These are phyloP conservation scores for Picea sitchensis DNA, from an alignment of 75 land plant species.

Conservation along the genomic window DNA sequence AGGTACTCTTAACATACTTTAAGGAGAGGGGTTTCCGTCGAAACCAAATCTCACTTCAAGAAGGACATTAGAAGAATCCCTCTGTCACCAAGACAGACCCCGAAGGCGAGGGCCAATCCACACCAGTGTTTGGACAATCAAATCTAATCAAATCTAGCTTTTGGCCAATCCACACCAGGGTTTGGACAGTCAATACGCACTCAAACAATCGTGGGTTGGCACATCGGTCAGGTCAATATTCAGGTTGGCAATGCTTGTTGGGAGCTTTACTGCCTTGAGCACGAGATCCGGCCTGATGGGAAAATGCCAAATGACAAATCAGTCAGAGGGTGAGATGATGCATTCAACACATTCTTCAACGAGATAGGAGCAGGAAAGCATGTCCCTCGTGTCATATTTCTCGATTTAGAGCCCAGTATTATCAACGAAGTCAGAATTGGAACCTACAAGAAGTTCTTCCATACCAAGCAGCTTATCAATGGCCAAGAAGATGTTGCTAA, in stretches of 20 bases:
- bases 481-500: slow-evolving; percentile 44
- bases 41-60: too few relatives aligned
- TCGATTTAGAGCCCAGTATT: slow-evolving; percentile 29
- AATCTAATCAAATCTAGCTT: too few relatives aligned
- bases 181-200: too few relatives aligned
- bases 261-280: slow-evolving; percentile 23
- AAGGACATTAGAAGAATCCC: too few relatives aligned
- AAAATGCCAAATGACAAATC: slow-evolving; percentile 29
- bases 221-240: slow-evolving; percentile 1
- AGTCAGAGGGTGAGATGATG: slow-evolving; percentile 3
- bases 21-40: too few relatives aligned
- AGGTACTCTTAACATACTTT: too few relatives aligned
- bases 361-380: slow-evolving; percentile 24
- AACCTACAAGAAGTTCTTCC: slow-evolving; percentile 18
- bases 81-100: too few relatives aligned
- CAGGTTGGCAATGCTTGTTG: slow-evolving; percentile 27
- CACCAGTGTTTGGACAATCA: too few relatives aligned
- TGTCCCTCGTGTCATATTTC: slow-evolving; percentile 21
- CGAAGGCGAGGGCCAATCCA: too few relatives aligned
- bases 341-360: neutral
- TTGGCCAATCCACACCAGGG: too few relatives aligned
- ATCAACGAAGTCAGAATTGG: slow-evolving; percentile 26
- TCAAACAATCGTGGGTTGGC: too few relatives aligned
- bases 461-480: slow-evolving; percentile 28
- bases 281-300: slow-evolving; percentile 30